Evolutionary conservation across 106 monocot species (phyloP).

Genomic region (Dioscorea dumetorum): DNA sequence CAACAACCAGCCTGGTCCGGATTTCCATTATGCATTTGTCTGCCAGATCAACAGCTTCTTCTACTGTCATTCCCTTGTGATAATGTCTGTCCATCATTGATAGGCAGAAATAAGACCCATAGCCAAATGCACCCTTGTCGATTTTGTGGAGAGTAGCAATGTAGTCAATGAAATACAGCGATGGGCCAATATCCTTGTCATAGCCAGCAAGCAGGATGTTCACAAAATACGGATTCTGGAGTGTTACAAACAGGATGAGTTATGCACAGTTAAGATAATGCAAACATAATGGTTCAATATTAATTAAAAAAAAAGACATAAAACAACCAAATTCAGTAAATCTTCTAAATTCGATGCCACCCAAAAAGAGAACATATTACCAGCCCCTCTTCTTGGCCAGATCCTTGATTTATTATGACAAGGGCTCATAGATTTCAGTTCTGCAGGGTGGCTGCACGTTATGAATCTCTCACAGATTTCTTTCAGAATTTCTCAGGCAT

Average conservation of each 20-base stretch:
- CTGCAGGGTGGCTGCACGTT: no score
- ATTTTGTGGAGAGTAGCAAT: slow-evolving; percentile 88
- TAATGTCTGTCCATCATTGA: slow-evolving; percentile 81
- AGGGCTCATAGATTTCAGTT: no score
- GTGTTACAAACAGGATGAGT: slow-evolving; percentile 1
- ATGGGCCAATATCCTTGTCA: slow-evolving; percentile 77
- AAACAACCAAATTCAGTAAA: no score
- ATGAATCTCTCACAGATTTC: no score
- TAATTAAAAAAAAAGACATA: no score
- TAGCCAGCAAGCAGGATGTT: slow-evolving; percentile 81
- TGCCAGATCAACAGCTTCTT: slow-evolving; percentile 66
- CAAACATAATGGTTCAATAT: no score
- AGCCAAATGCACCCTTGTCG: slow-evolving; percentile 91
- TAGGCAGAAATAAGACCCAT: slow-evolving; percentile 69
- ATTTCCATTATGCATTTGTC: slow-evolving; percentile 83
- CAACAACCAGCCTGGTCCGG: slow-evolving; percentile 61
- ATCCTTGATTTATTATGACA: no score
- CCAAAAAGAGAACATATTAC: no score
- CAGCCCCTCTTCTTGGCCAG: no score
- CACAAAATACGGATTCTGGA: slow-evolving; percentile 74
- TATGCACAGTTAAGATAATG: no score
- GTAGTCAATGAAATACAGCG: slow-evolving; percentile 91
- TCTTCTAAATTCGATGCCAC: no score
- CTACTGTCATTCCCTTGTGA: slow-evolving; percentile 64
- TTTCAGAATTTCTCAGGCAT: no score